A percentile compares a stretch with the other conserved stretches of the same genome.
phyloP scores from a whole-genome alignment of 768 basidiomycete species.

The Mycena maculata region DNA sequence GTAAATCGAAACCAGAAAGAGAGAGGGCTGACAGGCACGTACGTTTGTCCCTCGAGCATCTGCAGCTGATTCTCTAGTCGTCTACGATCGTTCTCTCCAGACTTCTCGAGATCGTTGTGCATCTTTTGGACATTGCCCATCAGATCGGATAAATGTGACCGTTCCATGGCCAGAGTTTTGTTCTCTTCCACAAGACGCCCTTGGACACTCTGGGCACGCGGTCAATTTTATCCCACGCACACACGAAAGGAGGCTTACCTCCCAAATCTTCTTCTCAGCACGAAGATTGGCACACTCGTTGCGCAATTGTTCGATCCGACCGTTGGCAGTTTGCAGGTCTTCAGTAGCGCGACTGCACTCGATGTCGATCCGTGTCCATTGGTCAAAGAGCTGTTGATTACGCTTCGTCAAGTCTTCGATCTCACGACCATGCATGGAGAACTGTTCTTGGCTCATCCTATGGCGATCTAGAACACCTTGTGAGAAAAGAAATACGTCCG shows the following conservation, averaged over 20 bases:
- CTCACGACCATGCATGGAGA: slow-evolving; percentile 69
- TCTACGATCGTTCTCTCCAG: slow-evolving; percentile 83
- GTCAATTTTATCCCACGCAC: slow-evolving; percentile 21
- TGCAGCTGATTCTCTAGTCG: slow-evolving; percentile 85
- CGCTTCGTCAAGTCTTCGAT: slow-evolving; percentile 74
- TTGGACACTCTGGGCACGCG: slow-evolving; percentile 74
- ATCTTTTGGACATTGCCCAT: slow-evolving; percentile 92
- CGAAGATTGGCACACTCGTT: slow-evolving; percentile 90
- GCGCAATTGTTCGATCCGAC: slow-evolving; percentile 78
- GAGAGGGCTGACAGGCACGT: slow-evolving; percentile 41
- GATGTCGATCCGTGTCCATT: slow-evolving; percentile 80
- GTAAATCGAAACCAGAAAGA: background rate
- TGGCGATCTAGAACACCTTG: slow-evolving; percentile 65
- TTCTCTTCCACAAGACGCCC: slow-evolving; percentile 87
- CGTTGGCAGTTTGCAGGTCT: slow-evolving; percentile 68
- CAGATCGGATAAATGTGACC: slow-evolving; percentile 86
- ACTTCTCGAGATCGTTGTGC: slow-evolving; percentile 88
- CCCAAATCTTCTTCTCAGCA: slow-evolving; percentile 95
- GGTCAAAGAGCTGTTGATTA: slow-evolving; percentile 78
- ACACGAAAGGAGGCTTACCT: slow-evolving; percentile 60
- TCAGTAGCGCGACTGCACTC: slow-evolving; percentile 77
- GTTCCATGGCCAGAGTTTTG: slow-evolving; percentile 79
- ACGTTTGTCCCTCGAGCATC: slow-evolving; percentile 85
- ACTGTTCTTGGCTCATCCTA: slow-evolving; percentile 77
- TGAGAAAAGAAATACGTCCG: slow-evolving; percentile 5